Conservation (phyloP, 306 rosid genomes). For the Sicyos edulis region DNA sequence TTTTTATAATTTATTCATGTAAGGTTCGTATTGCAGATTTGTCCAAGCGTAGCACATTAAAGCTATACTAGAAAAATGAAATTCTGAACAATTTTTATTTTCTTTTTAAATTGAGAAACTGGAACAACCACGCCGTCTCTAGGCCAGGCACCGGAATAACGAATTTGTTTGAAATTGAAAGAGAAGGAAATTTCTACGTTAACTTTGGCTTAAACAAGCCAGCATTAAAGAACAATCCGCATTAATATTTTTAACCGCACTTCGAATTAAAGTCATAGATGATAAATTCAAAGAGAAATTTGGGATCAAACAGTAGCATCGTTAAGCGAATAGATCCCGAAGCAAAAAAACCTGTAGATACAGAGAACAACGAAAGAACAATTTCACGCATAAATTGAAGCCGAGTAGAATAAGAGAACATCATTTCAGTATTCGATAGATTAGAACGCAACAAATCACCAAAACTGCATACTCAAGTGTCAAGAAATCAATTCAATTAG, state of each 20-base stretch:
- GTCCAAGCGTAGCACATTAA: neutral
- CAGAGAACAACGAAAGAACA: constrained; percentile 12
- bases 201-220: neutral
- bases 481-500: neutral
- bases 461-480: neutral
- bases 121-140: too few species aligned
- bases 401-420: constrained; percentile 5
- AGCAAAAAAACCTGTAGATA: neutral
- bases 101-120: too few species aligned
- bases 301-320: neutral
- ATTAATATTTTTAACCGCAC: constrained; percentile 11
- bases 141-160: neutral
- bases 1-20: neutral
- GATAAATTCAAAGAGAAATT: constrained; percentile 6
- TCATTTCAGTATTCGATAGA: neutral
- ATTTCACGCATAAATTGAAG: neutral
- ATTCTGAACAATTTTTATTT: neutral
- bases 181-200: neutral
- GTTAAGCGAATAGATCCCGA: neutral
- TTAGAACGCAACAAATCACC: neutral
- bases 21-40: neutral
- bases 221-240: neutral
- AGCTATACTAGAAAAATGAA: neutral
- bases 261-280: constrained; percentile 3
- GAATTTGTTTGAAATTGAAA: neutral